phyloP scores from a whole-genome alignment of 306 rosid species.

The Cicer cuneatum region DNA sequence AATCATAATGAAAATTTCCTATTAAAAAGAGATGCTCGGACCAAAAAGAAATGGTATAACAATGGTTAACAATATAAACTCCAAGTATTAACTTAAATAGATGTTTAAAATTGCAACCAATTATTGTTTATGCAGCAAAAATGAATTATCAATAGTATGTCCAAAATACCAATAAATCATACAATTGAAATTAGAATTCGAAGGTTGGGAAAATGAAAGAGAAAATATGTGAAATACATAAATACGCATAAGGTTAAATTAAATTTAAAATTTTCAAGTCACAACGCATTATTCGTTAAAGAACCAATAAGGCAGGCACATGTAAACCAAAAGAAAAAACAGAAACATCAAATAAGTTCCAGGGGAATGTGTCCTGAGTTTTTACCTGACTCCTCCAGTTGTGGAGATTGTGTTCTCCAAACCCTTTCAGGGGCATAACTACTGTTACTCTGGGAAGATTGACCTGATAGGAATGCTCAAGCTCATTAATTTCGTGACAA shows the following conservation, averaged over 20 bases:
- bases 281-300: not conserved
- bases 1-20: too few relatives aligned
- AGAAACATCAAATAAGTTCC: conserved; percentile 22
- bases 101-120: too few relatives aligned
- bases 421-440: too few relatives aligned
- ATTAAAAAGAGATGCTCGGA: too few relatives aligned
- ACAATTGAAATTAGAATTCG: conserved; percentile 22
- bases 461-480: conserved; percentile 84
- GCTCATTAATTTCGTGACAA: conserved; percentile 71
- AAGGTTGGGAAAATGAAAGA: conserved; percentile 29
- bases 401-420: too few relatives aligned
- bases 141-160: conserved; percentile 1
- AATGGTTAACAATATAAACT: too few relatives aligned
- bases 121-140: too few relatives aligned
- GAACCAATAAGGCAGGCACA: conserved; percentile 20
- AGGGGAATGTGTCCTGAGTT: not conserved
- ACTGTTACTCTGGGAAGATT: too few relatives aligned
- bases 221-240: conserved; percentile 14
- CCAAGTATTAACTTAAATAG: too few relatives aligned
- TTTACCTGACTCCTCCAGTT: conserved; percentile 95
- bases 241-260: not conserved
- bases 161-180: conserved; percentile 24
- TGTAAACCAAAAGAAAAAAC: not conserved
- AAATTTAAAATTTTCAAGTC: conserved; percentile 1
- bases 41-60: too few relatives aligned